phyloP scores from a whole-genome alignment of 495 filamentous ascomycete species.

The Letharia columbiana region DNA sequence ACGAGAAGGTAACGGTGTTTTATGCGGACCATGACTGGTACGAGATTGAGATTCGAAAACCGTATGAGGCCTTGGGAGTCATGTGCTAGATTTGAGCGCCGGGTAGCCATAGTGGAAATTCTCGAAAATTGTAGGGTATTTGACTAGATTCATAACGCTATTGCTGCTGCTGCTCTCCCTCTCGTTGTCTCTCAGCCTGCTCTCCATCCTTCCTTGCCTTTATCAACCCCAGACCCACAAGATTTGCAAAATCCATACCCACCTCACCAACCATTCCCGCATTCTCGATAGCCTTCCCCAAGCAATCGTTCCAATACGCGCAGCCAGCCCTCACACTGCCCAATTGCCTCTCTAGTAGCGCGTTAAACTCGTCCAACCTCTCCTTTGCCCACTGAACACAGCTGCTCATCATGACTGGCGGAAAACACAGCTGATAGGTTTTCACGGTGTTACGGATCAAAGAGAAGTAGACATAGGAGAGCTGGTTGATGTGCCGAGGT shows the following conservation, averaged over 20 bases:
- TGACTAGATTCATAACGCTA: not conserved
- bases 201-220: conserved; percentile 11
- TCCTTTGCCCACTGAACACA: conserved; percentile 96
- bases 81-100: not conserved
- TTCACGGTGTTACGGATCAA: conserved; percentile 84
- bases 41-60: not conserved
- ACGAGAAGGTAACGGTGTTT: conserved; percentile 93
- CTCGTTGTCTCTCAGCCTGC: not conserved
- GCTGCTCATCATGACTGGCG: conserved; percentile 74
- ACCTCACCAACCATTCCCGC: conserved; percentile 73
- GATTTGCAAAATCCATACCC: conserved; percentile 78
- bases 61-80: not conserved
- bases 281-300: conserved; percentile 73
- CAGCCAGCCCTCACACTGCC: conserved; percentile 64
- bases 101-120: not conserved
- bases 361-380: conserved; percentile 83
- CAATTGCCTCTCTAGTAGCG: conserved; percentile 68
- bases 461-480: conserved; percentile 95
- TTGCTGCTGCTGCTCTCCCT: not conserved
- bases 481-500: conserved; percentile 82
- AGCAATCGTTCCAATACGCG: conserved; percentile 69
- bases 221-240: conserved; percentile 40
- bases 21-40: conserved; percentile 73
- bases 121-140: not conserved
- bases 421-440: conserved; percentile 85